Percentiles rank a stretch among this genome's conserved stretches.
Conservation (phyloP, 2,329 filamentous ascomycete genomes). For the Aureobasidium mangrovei region DNA sequence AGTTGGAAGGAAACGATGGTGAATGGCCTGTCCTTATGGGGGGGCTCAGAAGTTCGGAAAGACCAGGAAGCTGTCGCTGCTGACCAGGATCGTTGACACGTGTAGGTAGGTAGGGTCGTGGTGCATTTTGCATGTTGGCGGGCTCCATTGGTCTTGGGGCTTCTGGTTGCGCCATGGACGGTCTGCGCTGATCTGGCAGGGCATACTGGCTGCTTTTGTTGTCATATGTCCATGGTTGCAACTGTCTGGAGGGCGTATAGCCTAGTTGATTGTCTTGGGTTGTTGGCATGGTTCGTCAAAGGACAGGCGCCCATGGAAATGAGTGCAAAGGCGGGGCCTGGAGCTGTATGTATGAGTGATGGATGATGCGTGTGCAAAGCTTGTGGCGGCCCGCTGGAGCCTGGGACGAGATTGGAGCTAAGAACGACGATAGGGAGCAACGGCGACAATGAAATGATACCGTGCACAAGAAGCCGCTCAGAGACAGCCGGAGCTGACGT, state of each 20-base stretch:
- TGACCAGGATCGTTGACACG: neutral
- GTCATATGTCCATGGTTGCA: neutral
- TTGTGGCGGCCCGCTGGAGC: neutral
- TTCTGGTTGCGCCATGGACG: constrained; percentile 1
- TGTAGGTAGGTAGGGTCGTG: constrained; percentile 1
- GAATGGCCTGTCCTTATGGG: neutral
- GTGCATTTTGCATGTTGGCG: neutral
- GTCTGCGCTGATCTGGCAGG: neutral
- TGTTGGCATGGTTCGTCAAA: constrained; percentile 1
- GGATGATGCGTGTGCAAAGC: neutral
- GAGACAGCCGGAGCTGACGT: constrained; percentile 12
- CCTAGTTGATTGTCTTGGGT: neutral
- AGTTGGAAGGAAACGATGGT: constrained; percentile 1
- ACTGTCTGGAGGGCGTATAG: neutral
- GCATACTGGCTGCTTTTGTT: neutral
- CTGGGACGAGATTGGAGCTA: constrained; percentile 6
- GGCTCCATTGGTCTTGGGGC: constrained; percentile 9
- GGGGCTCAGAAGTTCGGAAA: constrained; percentile 12
- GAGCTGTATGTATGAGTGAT: neutral
- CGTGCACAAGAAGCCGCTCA: constrained; percentile 9
- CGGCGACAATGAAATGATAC: constrained; percentile 11
- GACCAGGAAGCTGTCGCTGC: constrained; percentile 12
- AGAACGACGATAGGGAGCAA: constrained; percentile 7
- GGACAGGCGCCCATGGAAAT: constrained; percentile 1
- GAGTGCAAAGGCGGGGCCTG: neutral